Evolutionary conservation across 2,329 filamentous ascomycete species (phyloP).

Genomic region (Penicillium sp.): DNA sequence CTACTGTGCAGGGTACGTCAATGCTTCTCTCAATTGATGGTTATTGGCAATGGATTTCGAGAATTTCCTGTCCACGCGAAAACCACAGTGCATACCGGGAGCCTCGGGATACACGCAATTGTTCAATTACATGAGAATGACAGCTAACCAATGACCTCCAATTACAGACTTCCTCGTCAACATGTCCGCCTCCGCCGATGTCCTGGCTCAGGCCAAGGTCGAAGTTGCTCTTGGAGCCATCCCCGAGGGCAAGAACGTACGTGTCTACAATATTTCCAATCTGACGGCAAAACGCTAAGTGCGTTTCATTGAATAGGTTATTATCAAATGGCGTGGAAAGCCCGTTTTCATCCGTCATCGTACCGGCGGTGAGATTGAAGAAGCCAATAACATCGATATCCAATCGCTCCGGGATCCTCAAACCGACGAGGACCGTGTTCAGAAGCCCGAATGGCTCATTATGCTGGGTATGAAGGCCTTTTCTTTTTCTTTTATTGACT

Average conservation of each 20-base stretch:
- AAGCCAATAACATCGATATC: conserved; percentile 86
- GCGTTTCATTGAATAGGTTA: conserved; percentile 57
- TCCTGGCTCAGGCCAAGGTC: conserved; percentile 98
- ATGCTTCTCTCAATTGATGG: background rate
- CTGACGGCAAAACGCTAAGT: background rate
- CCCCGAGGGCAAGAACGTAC: conserved; percentile 98
- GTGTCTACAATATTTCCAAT: conserved; percentile 32
- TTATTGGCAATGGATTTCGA: background rate
- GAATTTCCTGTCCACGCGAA: background rate
- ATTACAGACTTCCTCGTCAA: conserved; percentile 93
- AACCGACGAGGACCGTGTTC: conserved; percentile 83
- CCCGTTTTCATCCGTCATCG: conserved; percentile 99
- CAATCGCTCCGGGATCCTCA: conserved; percentile 85
- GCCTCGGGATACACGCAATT: background rate
- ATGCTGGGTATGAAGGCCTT: conserved; percentile 71
- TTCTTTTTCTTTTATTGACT: background rate
- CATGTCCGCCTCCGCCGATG: conserved; percentile 98
- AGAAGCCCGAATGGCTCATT: conserved; percentile 98
- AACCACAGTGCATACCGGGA: background rate
- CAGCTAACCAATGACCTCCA: conserved; percentile 13
- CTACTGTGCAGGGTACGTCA: conserved; percentile 87
- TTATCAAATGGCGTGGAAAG: conserved; percentile 99
- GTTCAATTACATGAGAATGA: conserved; percentile 21
- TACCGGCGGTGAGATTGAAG: conserved; percentile 85
- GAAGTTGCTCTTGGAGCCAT: conserved; percentile 91